Percentiles rank a stretch among this genome's conserved stretches.
phyloP scores from a whole-genome alignment of 106 monocot genomes.

The Allium fistulosum region DNA sequence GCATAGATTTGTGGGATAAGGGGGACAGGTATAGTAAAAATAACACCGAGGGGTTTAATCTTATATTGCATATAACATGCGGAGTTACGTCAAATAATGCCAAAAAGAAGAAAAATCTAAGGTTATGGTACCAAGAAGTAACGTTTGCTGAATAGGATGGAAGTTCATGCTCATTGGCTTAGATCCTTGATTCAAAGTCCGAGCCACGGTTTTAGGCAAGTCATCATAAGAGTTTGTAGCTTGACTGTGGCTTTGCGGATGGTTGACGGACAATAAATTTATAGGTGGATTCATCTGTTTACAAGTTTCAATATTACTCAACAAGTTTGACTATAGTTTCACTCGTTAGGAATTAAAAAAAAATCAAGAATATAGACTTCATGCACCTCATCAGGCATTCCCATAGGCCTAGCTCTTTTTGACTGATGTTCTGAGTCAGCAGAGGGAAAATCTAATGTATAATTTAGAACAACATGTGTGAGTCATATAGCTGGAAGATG shows the following conservation, averaged over 20 bases:
- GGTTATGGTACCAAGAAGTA: slow-evolving; percentile 34
- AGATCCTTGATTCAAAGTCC: slow-evolving; percentile 56
- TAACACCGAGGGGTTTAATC: too few relatives aligned
- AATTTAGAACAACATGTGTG: background rate
- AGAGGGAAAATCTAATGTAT: slow-evolving; percentile 59
- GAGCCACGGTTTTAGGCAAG: slow-evolving; percentile 51
- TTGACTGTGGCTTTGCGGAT: slow-evolving; percentile 39
- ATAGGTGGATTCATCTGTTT: slow-evolving; percentile 38
- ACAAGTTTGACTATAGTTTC: too few relatives aligned
- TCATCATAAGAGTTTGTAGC: slow-evolving; percentile 39
- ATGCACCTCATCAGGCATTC: slow-evolving; percentile 34
- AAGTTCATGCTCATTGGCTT: slow-evolving; percentile 76
- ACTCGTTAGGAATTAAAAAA: too few relatives aligned
- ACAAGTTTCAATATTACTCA: too few relatives aligned
- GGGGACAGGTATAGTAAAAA: too few relatives aligned
- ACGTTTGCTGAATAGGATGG: slow-evolving; percentile 62
- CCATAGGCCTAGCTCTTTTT: slow-evolving; percentile 58
- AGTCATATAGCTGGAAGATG: too few relatives aligned
- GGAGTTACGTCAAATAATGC: too few relatives aligned
- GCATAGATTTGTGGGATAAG: too few relatives aligned
- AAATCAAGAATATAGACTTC: too few relatives aligned
- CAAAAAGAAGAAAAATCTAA: too few relatives aligned
- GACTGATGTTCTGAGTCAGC: slow-evolving; percentile 65
- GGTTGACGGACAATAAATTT: slow-evolving; percentile 46
- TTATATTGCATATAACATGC: too few relatives aligned